Evolutionary conservation across 1,139 yeast species (phyloP), one percentile per base, ranked within the genome.

Genomic region (Arxiozyma heterogenica): DNA sequence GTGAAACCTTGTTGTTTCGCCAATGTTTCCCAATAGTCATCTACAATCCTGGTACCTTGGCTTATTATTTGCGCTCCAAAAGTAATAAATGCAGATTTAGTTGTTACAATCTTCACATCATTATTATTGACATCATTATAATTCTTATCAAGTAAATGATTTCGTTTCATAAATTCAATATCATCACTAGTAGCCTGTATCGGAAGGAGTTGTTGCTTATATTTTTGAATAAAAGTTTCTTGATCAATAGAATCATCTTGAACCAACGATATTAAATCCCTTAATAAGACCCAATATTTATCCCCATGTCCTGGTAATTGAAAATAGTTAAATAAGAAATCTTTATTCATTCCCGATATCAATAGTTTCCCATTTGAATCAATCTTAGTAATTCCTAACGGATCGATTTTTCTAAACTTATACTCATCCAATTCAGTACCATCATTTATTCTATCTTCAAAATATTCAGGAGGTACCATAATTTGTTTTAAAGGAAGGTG

Each of bases 1-100:
- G 75, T 73, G 53, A 76, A 74, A 1, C 87, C 88, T 59, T 81
- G 80, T 47, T 79, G 82, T 53, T 76, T 75, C 0, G 87, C 85
- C 46, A 74, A 69, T 43, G 76, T 79, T 65, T 86, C 95, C 89
- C 93, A 86, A 65, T 86, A 86, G 67, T 86, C 95, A 68, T 86
- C 95, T 21, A 72, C 70, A 12, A 86, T 82, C 58, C 89, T 79
- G 53, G 76, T 75, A 25, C 95, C 95, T 51, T 76, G 75, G 17
- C 74, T 73, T 45, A 87, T 72, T 49, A 84, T 73, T 49, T 82
- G 75, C 1, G 93, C 86, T 11, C 95, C 95, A 70, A 85, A 86
- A 61, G 80, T 82, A 55, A 89, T 73, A 66, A 74, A 87, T 47
- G 85, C 80, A 3, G 87, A 80, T 54, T 60, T 66, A 2, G 69